Evolutionary conservation across 2,329 filamentous ascomycete genomes (phyloP).

Genomic region (Sporothrix globosa): DNA sequence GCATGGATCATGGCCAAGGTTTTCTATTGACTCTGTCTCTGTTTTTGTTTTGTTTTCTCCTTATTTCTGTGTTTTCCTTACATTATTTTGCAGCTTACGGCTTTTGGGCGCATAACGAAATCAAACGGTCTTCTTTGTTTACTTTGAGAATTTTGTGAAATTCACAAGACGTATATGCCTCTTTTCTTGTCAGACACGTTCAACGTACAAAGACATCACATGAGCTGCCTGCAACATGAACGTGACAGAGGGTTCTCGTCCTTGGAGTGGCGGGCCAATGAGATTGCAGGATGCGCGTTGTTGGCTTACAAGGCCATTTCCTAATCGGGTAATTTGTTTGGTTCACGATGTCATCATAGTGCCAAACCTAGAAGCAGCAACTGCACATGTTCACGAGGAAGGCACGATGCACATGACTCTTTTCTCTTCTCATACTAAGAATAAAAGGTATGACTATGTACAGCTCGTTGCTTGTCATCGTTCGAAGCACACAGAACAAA

Average conservation of each 20-base stretch:
- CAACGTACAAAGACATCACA: too few species aligned
- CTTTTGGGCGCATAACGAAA: not conserved
- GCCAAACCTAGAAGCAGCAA: not conserved
- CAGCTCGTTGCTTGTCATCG: too few species aligned
- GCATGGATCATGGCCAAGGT: not conserved
- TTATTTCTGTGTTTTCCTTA: not conserved
- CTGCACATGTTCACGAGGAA: not conserved
- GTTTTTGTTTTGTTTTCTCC: not conserved
- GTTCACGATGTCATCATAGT: not conserved
- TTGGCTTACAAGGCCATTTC: constrained; percentile 1
- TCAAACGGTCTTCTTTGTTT: not conserved
- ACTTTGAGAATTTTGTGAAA: not conserved
- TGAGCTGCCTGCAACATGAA: not conserved
- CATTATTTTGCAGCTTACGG: not conserved
- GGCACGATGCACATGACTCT: not conserved
- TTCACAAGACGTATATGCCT: too few species aligned
- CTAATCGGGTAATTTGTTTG: constrained; percentile 10
- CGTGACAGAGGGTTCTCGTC: not conserved
- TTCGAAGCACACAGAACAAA: too few species aligned
- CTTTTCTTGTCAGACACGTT: too few species aligned
- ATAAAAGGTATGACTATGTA: too few species aligned
- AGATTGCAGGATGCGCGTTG: not conserved
- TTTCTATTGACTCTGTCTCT: not conserved
- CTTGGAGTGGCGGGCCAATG: not conserved
- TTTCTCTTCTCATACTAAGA: too few species aligned